Base-by-base conservation (phyloP, 176 grass and related monocot species). In the Triticum timopheevii region DNA sequence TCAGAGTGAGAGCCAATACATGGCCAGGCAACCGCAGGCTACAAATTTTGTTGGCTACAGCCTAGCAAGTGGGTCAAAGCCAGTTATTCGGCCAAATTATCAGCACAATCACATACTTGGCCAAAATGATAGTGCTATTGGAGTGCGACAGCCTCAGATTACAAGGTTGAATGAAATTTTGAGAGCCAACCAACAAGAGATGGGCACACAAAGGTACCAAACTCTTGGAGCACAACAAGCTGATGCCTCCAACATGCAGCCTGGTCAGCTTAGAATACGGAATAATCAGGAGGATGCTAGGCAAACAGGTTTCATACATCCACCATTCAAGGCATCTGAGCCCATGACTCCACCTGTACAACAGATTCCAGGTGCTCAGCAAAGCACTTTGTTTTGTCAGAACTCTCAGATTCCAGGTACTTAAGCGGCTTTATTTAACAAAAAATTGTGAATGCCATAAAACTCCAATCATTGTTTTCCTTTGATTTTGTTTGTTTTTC, bases 341-440 rank as follows among this genome's bases (percentile, higher is more conserved):
- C 44, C 7, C 20, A 39, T 78, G 4, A 22, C 39, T 39, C 75
- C 28, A 7, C 16, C 52, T 30, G 40, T n/a, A 13, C 16, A 28
- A 36, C 66, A 54, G 61, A 66, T n/a, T 54, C 17, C 39, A 6
- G 3, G 38, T 24, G 35, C 44, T 52, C 54, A 84, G 8, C 56
- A 72, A 71, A 61, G 56, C 39, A 40, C 44, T 79, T 10, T 9
- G 6, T 13, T 23, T 27, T 39, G 54, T 65, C 28, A 33, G 7
- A 82, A 45, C 16, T 35, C 44, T 77, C 86, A 87, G 19, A 42
- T 17, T 77, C 34, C 24, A 83, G 86, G 80, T 88, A 64, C 59
- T 75, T 7, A 59, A 16, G 39, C 45, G 33, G 7, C 17, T 77
- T 70, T 24, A 40, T 42, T 28, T 10, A 38, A 58, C 3, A 61